Percentiles rank a stretch among this genome's conserved stretches.
Evolutionary conservation across 2,329 filamentous ascomycete species (phyloP).

Genomic region (Pseudonectria foliicola): DNA sequence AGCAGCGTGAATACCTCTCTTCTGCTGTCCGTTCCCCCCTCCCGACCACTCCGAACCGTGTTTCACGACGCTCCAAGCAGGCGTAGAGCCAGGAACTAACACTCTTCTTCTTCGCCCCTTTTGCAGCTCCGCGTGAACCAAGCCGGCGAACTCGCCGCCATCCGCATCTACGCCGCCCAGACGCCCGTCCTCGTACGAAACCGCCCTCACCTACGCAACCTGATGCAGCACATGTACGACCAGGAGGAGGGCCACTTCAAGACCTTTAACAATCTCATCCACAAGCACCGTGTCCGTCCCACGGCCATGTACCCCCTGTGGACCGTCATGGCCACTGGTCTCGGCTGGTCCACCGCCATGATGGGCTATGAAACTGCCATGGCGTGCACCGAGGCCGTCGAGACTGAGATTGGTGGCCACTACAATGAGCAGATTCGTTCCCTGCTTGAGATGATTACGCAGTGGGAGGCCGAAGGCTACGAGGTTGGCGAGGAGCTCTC

Average conservation of each 20-base stretch:
- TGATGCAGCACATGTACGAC: slow-evolving; percentile 98
- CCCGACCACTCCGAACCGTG: background rate
- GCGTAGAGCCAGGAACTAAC: too few relatives aligned
- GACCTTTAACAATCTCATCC: slow-evolving; percentile 78
- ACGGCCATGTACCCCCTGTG: slow-evolving; percentile 90
- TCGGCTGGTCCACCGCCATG: slow-evolving; percentile 85
- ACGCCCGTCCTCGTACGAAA: slow-evolving; percentile 71
- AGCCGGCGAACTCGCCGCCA: slow-evolving; percentile 93
- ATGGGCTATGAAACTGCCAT: slow-evolving; percentile 92
- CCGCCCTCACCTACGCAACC: slow-evolving; percentile 77
- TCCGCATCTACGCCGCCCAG: slow-evolving; percentile 87
- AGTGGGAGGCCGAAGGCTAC: slow-evolving; percentile 71
- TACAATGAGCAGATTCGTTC: slow-evolving; percentile 88
- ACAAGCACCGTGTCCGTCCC: slow-evolving; percentile 82
- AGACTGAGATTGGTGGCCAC: slow-evolving; percentile 94
- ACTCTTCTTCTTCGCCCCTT: slow-evolving; percentile 5
- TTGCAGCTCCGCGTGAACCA: slow-evolving; percentile 84
- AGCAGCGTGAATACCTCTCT: slow-evolving; percentile 68
- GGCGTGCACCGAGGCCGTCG: slow-evolving; percentile 97
- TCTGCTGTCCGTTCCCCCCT: slow-evolving; percentile 49
- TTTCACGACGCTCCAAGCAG: too few relatives aligned
- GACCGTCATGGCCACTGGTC: slow-evolving; percentile 67
- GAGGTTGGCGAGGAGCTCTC: slow-evolving; percentile 72
- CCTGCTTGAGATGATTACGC: slow-evolving; percentile 71
- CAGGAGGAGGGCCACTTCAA: slow-evolving; percentile 84